phyloP scores from a whole-genome alignment of 78 protist genomes.

The Dictyostelium citrinum region DNA sequence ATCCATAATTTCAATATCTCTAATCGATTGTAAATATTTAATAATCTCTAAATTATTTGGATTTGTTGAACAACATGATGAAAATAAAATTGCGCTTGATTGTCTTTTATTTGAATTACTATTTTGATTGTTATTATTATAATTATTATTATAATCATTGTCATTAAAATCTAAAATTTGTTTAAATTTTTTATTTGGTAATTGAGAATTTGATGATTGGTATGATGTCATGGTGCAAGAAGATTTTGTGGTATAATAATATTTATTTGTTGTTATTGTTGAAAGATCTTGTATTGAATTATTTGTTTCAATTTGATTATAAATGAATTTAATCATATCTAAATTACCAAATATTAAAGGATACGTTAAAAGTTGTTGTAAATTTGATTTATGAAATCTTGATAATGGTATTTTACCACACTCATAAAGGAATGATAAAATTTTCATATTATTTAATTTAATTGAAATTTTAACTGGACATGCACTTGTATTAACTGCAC shows the following conservation, averaged over 20 bases:
- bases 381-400: neutral
- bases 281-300: neutral
- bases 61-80: neutral
- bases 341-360: neutral
- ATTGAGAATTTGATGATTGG: neutral
- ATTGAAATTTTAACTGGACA: neutral
- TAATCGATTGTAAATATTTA: neutral
- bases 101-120: neutral
- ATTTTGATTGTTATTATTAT: neutral
- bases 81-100: neutral
- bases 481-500: neutral
- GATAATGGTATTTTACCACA: neutral
- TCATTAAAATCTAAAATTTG: neutral
- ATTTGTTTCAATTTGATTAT: neutral
- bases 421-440: neutral
- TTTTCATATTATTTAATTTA: neutral
- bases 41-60: neutral
- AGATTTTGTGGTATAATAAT: neutral
- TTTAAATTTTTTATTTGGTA: neutral
- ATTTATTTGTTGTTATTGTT: neutral
- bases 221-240: neutral
- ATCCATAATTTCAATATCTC: neutral
- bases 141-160: neutral
- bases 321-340: neutral
- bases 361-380: neutral